Base-by-base conservation (phyloP, 805 yeast genomes). In the Candida ponderosae region DNA sequence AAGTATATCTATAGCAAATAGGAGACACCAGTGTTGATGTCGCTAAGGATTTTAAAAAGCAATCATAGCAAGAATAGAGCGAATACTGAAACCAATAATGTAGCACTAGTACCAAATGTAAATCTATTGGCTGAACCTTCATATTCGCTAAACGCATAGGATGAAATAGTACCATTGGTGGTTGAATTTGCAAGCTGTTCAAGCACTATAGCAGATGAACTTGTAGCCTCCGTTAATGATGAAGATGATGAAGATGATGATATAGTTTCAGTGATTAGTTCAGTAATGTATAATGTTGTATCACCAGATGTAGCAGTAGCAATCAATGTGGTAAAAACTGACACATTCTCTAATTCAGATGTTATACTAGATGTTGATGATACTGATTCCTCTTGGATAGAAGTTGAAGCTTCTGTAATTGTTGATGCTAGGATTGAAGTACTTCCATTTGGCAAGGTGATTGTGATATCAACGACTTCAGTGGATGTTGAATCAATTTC, bases 131-230 rank as follows among this genome's bases (percentile, higher is more conserved):
- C 46, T 32, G 41, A 30, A 18, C 44, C 45, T 31, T 40, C 66
- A 31, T 20, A 37, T 53, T 55, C 59, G 35, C 58, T 51, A 54
- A 46, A 56, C 28, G 56, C 37, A 39, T 45, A 44, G 24, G 52
- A 27, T 27, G 43, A 29, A 29, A 50, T 37, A 32, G 51, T 42
- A 14, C 28, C 37, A 27, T 42, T 37, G 23, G 37, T 26, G 23
- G 31, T 38, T 18, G 34, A 6, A 16, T 27, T 32, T 18, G 45
- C 24, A 23, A 37, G 43, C 28, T 29, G 40, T 31, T 45, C 34
- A 18, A 35, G 33, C 16, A 33, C 44, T 35, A 41, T 50, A 37
- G 31, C 17, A 31, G 39, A 34, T 31, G 44, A 36, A 20, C 35
- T 32, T 4, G 32, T 29, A 18, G 42, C 32, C 15, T 19, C 27